Conservation (phyloP, 2,329 filamentous ascomycete genomes). For the Phyllosticta citrichinensis region DNA sequence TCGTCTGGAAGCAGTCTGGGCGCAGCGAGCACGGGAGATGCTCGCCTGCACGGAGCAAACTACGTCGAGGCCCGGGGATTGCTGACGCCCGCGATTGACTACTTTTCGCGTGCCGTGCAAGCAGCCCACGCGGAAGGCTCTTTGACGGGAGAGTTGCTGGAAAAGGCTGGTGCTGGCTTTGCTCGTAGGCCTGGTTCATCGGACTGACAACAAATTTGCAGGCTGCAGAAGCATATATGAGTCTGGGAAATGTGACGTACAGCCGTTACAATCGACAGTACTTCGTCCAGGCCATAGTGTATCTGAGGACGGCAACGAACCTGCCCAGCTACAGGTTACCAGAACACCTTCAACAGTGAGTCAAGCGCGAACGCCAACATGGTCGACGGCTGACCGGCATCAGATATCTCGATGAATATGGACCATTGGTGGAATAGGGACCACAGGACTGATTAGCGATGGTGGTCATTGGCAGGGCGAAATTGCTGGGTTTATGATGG, state of each 20-base stretch:
- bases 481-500: neutral
- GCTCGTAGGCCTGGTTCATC: neutral
- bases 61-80: slow-evolving; percentile 44
- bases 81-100: slow-evolving; percentile 43
- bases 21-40: slow-evolving; percentile 15
- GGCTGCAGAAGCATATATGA: slow-evolving; percentile 45
- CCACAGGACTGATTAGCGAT: neutral
- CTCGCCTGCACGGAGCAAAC: slow-evolving; percentile 28
- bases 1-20: slow-evolving; percentile 25
- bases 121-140: slow-evolving; percentile 30
- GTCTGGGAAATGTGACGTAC: slow-evolving; percentile 41
- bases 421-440: slow-evolving; percentile 13
- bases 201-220: slow-evolving; percentile 15
- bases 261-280: slow-evolving; percentile 34
- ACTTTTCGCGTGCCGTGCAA: slow-evolving; percentile 38
- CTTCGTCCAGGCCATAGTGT: slow-evolving; percentile 37
- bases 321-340: slow-evolving; percentile 35
- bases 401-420: slow-evolving; percentile 38
- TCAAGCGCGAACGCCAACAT: neutral
- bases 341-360: slow-evolving; percentile 38
- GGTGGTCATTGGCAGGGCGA: neutral
- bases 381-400: neutral
- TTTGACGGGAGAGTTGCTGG: slow-evolving; percentile 34
- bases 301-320: slow-evolving; percentile 35
- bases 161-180: slow-evolving; percentile 27